Evolutionary conservation across 2,329 filamentous ascomycete genomes (phyloP), one percentile per base, ranked within the genome.

Genomic region (Conoideocrella luteorostrata): DNA sequence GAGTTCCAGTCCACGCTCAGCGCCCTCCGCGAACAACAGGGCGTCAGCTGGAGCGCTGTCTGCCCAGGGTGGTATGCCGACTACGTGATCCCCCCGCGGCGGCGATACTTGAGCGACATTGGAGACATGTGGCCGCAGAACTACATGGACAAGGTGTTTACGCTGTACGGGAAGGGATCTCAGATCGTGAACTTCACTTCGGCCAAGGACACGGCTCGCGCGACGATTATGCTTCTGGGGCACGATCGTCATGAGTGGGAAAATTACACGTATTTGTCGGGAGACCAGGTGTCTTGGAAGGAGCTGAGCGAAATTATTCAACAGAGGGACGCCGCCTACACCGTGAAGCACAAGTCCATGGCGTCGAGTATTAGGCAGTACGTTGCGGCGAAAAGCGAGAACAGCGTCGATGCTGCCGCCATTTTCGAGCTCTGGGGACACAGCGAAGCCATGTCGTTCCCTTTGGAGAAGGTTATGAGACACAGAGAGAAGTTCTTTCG

Each of bases 101-200:
- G 43, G 44, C 22, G 39, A 11, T 42, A 46, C 28, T 18, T 46
- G 23, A 24, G 18, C 18, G 39, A 38, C 22, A 34, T 39, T 42
- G 44, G 44, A 15, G 34, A 39, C 9, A 37, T 41, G 32, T 45
- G 43, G 43, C 43, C 43, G 28, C 43, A 45, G 32, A 41, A 45
- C 38, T 28, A 41, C 30, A 17, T 12, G 18, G 30, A 37, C n/a
- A 41, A 41, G 24, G 17, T 30, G 15, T 45, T 45, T 37, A 41
- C 43, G 20, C 43, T 45, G 11, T 45, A 45, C 24, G 43, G 43
- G 6, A 36, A 28, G 21, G 43, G 43, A 7, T n/a, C 20, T 20
- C 43, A 41, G 43, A 29, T 45, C 20, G 39, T 42, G 28, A 38
- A 46, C 26, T 33, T 46, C 33, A 42, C 33, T 4, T 15, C 33